phyloP scores from a whole-genome alignment of 495 filamentous ascomycete genomes.

The Lepraria neglecta region DNA sequence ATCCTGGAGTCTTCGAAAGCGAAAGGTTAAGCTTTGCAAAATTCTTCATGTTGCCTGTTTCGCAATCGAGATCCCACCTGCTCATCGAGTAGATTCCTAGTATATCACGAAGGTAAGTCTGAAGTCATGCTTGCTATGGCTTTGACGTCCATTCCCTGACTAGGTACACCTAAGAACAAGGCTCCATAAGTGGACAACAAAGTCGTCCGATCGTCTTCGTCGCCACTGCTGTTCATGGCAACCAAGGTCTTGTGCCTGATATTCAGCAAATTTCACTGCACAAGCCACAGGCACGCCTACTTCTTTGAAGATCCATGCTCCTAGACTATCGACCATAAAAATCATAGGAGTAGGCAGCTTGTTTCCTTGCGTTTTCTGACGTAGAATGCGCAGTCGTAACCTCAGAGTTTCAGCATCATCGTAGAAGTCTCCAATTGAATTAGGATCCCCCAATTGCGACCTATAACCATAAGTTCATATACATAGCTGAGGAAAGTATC shows the following conservation, averaged over 20 bases:
- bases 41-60: conserved; percentile 16
- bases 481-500: conserved; percentile 16
- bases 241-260: neutral
- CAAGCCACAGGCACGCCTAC: neutral
- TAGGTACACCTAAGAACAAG: conserved; percentile 29
- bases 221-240: conserved; percentile 12
- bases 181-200: conserved; percentile 22
- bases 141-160: conserved; percentile 26
- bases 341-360: conserved; percentile 14
- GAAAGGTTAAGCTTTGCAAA: conserved; percentile 21
- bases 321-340: conserved; percentile 28
- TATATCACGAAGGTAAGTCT: conserved; percentile 21
- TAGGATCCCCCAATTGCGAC: conserved; percentile 14
- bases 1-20: conserved; percentile 21
- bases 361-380: conserved; percentile 2
- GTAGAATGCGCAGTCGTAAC: conserved; percentile 12
- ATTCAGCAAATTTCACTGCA: neutral
- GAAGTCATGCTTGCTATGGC: conserved; percentile 26
- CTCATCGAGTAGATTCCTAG: conserved; percentile 18
- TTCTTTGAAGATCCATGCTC: conserved; percentile 28
- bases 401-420: conserved; percentile 23
- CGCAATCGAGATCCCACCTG: conserved; percentile 16
- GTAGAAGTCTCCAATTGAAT: conserved; percentile 20
- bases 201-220: conserved; percentile 5
- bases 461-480: conserved; percentile 27